These are phyloP conservation scores for Blastobotrys aristatus DNA, from an alignment of 1,139 yeast species.

Conservation along the genomic window DNA sequence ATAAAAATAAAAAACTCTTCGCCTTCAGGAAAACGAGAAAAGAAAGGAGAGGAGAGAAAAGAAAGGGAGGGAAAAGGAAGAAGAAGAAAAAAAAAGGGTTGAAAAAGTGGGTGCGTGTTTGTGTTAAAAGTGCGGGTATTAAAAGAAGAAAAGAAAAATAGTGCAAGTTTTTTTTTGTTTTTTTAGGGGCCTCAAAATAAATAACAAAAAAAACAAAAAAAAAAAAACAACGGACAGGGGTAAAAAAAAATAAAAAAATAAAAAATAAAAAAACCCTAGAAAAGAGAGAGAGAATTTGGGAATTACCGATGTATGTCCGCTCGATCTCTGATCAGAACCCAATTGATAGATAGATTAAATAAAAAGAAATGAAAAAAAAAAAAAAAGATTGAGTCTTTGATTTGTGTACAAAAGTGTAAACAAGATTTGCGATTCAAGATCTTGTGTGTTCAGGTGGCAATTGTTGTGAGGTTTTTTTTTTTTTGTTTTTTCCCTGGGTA, in stretches of 20 bases:
- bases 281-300: neutral
- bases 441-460: too few relatives aligned
- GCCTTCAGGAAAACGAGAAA: neutral
- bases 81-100: neutral
- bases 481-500: too few relatives aligned
- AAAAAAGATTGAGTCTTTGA: too few relatives aligned
- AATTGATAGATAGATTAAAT: too few relatives aligned
- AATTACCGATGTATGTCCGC: neutral
- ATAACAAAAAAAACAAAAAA: neutral
- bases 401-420: too few relatives aligned
- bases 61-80: neutral
- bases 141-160: neutral
- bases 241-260: neutral
- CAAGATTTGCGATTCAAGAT: too few relatives aligned
- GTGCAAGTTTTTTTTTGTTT: neutral
- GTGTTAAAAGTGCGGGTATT: neutral
- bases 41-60: neutral
- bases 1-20: neutral
- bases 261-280: neutral
- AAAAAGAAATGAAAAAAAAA: too few relatives aligned
- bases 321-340: neutral
- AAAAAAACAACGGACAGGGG: conserved; percentile 1
- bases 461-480: too few relatives aligned
- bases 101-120: too few relatives aligned
- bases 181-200: conserved; percentile 4